Evolutionary conservation across 2,329 filamentous ascomycete genomes (phyloP).

Genomic region (Botrytis squamosa): DNA sequence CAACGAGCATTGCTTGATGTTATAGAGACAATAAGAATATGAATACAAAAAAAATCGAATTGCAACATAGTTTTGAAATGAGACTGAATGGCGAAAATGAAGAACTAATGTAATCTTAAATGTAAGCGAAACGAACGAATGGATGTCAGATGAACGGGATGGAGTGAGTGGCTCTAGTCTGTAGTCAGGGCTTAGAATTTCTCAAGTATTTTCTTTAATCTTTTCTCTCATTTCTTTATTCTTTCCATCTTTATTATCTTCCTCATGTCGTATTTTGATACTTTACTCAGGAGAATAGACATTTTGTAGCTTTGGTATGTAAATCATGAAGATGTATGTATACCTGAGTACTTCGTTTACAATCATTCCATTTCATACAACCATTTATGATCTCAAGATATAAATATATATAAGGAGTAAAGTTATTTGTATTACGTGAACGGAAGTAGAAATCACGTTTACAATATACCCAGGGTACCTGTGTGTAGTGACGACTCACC

Average conservation of each 20-base stretch:
- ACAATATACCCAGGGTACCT: too few species aligned
- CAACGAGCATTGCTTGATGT: background rate
- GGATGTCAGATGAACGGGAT: background rate
- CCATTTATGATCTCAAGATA: too few species aligned
- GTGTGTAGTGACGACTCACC: too few species aligned
- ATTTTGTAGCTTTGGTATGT: too few species aligned
- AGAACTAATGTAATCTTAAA: background rate
- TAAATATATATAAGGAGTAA: too few species aligned
- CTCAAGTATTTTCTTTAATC: background rate
- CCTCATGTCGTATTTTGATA: background rate
- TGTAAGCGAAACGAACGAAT: background rate
- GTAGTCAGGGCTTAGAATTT: background rate
- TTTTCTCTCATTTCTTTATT: background rate
- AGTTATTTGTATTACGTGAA: too few species aligned
- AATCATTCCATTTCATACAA: background rate
- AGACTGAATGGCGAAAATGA: background rate
- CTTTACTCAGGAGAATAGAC: background rate
- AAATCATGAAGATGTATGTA: too few species aligned
- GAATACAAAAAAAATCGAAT: background rate
- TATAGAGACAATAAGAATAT: constrained; percentile 7
- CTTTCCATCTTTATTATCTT: background rate
- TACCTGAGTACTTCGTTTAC: too few species aligned
- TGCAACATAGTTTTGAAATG: background rate
- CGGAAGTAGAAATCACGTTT: too few species aligned
- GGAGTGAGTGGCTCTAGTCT: background rate